Percentiles rank a stretch among this genome's conserved stretches.
Conservation (phyloP, 75 land plant species). For the Sequoia sempervirens region DNA sequence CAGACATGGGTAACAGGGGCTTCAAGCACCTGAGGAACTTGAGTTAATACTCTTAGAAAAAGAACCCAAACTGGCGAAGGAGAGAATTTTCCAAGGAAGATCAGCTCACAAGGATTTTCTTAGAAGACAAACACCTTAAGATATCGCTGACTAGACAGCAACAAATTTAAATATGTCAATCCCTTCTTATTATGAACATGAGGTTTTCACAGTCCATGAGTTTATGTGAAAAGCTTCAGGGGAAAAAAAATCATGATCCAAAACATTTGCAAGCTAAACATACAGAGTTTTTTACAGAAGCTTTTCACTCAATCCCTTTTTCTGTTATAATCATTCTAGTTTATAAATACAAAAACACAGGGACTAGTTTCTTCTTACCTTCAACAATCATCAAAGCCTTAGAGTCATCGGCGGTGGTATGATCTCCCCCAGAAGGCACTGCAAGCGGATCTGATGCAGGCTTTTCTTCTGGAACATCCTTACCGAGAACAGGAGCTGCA, state of each 20-base stretch:
- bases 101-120: neutral
- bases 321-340: neutral
- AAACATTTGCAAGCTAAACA: too few species aligned
- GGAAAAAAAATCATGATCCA: too few species aligned
- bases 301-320: too few species aligned
- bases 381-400: conserved; percentile 8
- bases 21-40: neutral
- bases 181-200: too few species aligned
- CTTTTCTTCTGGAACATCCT: conserved; percentile 5
- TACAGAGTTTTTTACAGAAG: too few species aligned
- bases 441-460: neutral
- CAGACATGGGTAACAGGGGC: neutral
- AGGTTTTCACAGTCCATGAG: too few species aligned
- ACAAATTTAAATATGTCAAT: neutral
- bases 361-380: neutral
- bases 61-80: neutral
- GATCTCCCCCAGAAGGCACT: neutral
- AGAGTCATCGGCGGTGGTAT: neutral
- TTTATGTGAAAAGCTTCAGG: too few species aligned
- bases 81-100: neutral
- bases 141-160: neutral
- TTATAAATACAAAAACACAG: neutral
- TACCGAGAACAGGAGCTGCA: neutral
- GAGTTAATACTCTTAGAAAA: neutral
- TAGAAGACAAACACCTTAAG: neutral